Percentiles rank a stretch among this genome's conserved stretches.
Conservation (phyloP, 352 stramenopile genomes). For the Globisporangium alternatum region DNA sequence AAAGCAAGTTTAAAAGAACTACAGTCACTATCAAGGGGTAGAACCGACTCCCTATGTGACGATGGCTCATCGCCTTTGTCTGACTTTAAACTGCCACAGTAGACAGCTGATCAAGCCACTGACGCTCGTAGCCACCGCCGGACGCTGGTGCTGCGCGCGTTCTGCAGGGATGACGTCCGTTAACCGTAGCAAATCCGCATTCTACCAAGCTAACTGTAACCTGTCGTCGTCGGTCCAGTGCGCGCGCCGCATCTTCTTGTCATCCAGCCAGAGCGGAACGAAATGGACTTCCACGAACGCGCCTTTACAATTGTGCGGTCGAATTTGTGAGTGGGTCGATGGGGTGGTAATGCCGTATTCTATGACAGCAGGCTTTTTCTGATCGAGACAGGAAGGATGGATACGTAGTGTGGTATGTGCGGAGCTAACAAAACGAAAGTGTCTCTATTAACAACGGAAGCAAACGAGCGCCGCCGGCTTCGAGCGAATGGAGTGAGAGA, state of each 20-base stretch:
- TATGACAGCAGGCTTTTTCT: neutral
- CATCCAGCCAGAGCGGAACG: neutral
- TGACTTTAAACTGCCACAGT: constrained; percentile 8
- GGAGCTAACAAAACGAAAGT: neutral
- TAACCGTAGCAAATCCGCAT: neutral
- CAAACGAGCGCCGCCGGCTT: neutral
- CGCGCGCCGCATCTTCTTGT: neutral
- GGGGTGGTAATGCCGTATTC: neutral
- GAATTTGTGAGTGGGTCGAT: neutral
- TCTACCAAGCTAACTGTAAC: no score
- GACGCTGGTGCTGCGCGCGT: neutral
- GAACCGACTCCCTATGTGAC: constrained; percentile 1
- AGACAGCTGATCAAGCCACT: neutral
- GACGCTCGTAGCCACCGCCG: neutral
- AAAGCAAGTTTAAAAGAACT: neutral
- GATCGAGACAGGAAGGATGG: no score
- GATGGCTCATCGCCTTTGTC: neutral
- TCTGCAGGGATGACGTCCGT: neutral
- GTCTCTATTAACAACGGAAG: constrained; percentile 6
- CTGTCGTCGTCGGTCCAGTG: neutral
- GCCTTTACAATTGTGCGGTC: constrained; percentile 5
- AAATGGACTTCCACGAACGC: constrained; percentile 3
- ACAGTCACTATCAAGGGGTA: neutral
- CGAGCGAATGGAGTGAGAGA: no score
- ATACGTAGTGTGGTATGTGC: no score